A percentile compares a stretch with the other conserved stretches of the same genome.
phyloP scores from a whole-genome alignment of 805 yeast species.

The Nakazawaea wickerhamii region DNA sequence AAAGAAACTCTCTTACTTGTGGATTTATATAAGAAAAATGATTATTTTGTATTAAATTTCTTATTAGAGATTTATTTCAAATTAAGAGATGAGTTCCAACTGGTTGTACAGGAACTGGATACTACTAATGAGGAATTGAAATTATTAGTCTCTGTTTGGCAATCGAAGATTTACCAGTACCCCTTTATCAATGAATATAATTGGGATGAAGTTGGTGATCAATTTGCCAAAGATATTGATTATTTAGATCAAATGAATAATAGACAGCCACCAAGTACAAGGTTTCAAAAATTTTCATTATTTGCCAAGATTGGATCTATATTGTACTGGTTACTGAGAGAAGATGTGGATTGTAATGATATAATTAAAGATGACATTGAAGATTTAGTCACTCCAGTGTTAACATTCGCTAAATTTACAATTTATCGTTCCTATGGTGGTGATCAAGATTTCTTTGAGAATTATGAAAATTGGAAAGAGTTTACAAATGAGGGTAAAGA shows the following conservation, averaged over 20 bases:
- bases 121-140: background rate
- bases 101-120: background rate
- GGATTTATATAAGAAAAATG: conserved; percentile 3
- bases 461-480: conserved; percentile 1
- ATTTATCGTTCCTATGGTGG: no score
- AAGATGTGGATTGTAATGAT: conserved; percentile 11
- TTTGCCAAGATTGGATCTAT: conserved; percentile 2
- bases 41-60: conserved; percentile 3
- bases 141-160: background rate
- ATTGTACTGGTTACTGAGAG: conserved; percentile 8
- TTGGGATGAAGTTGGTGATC: background rate
- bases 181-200: background rate
- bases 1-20: conserved; percentile 1
- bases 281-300: background rate
- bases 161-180: background rate
- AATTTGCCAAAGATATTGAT: background rate
- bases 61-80: conserved; percentile 3
- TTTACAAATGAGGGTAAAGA: no score
- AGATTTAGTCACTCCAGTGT: conserved; percentile 1
- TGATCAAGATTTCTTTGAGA: background rate
- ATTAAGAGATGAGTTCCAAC: background rate
- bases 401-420: conserved; percentile 2
- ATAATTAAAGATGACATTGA: conserved; percentile 6
- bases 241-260: background rate
- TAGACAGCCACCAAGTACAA: background rate